A percentile compares a stretch with the other conserved stretches of the same genome.
These are phyloP conservation scores for Penicillium sp. DNA, from an alignment of 2,329 filamentous ascomycete genomes.

Conservation along the genomic window DNA sequence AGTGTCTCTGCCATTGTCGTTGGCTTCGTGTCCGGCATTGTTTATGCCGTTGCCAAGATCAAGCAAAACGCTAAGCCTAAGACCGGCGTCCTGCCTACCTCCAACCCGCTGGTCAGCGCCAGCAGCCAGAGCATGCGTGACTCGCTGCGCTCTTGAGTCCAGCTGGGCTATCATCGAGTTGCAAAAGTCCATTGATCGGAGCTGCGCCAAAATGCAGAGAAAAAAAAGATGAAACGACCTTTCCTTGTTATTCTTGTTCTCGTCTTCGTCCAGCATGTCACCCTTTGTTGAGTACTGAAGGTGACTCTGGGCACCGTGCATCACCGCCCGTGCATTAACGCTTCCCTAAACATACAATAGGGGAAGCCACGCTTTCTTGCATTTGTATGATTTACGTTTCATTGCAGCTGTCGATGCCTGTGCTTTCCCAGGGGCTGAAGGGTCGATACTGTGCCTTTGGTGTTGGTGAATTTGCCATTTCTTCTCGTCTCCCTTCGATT, in stretches of 20 bases:
- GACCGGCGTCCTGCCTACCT: slow-evolving; percentile 68
- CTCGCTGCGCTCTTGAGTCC: slow-evolving; percentile 67
- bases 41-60: slow-evolving; percentile 86
- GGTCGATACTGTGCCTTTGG: slow-evolving; percentile 24
- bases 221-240: slow-evolving; percentile 9
- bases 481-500: slow-evolving; percentile 11
- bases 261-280: neutral
- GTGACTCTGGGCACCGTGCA: slow-evolving; percentile 3
- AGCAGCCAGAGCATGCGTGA: slow-evolving; percentile 91
- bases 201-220: neutral
- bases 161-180: neutral
- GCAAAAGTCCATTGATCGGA: neutral
- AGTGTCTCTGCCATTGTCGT: slow-evolving; percentile 89
- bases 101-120: slow-evolving; percentile 76
- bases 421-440: slow-evolving; percentile 18
- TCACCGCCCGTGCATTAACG: slow-evolving; percentile 6
- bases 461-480: slow-evolving; percentile 32
- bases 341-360: slow-evolving; percentile 2
- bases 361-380: slow-evolving; percentile 21
- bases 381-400: slow-evolving; percentile 38
- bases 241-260: slow-evolving; percentile 11
- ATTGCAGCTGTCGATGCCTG: slow-evolving; percentile 26
- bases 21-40: slow-evolving; percentile 88
- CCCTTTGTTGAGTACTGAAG: neutral
- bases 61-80: slow-evolving; percentile 71